phyloP scores from a whole-genome alignment of 2,329 filamentous ascomycete genomes.

The Microascus cirrosus region DNA sequence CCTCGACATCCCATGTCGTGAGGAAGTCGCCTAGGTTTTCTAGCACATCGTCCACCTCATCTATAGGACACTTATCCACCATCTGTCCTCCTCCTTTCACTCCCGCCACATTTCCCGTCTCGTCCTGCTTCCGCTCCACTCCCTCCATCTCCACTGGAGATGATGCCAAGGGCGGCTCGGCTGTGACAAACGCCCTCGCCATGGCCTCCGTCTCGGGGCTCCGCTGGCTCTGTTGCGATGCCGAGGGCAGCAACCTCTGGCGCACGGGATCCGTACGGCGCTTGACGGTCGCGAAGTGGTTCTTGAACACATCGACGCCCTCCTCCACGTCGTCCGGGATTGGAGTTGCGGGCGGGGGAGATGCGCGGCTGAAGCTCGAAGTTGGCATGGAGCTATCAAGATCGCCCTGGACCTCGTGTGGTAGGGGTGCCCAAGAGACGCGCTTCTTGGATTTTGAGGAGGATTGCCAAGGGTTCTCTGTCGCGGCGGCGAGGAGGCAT shows the following conservation, averaged over 20 bases:
- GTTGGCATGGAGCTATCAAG: background rate
- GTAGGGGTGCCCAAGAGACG: constrained; percentile 23
- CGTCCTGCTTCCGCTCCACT: constrained; percentile 3
- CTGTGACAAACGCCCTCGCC: constrained; percentile 36
- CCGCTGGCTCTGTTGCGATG: constrained; percentile 25
- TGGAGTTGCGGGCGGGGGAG: constrained; percentile 29
- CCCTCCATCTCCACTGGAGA: background rate
- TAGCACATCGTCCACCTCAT: constrained; percentile 36
- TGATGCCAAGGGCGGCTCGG: constrained; percentile 17
- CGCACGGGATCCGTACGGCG: constrained; percentile 18
- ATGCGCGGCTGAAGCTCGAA: constrained; percentile 13
- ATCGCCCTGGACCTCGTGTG: background rate
- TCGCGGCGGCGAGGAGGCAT: constrained; percentile 27
- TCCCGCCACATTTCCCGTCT: constrained; percentile 2
- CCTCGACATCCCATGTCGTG: constrained; percentile 23
- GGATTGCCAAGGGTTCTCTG: constrained; percentile 11
- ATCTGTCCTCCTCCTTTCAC: background rate
- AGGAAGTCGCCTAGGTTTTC: constrained; percentile 33
- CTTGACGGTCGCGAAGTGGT: constrained; percentile 36
- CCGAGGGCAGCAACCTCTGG: constrained; percentile 26
- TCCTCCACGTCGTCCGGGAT: constrained; percentile 21
- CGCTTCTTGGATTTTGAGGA: constrained; percentile 14
- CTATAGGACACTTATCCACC: constrained; percentile 9
- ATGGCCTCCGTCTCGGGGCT: constrained; percentile 33
- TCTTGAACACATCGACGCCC: constrained; percentile 26